Evolutionary conservation across 2,329 filamentous ascomycete species (phyloP), one percentile per base, ranked within the genome.

Genomic region (Fusarium dimerum): DNA sequence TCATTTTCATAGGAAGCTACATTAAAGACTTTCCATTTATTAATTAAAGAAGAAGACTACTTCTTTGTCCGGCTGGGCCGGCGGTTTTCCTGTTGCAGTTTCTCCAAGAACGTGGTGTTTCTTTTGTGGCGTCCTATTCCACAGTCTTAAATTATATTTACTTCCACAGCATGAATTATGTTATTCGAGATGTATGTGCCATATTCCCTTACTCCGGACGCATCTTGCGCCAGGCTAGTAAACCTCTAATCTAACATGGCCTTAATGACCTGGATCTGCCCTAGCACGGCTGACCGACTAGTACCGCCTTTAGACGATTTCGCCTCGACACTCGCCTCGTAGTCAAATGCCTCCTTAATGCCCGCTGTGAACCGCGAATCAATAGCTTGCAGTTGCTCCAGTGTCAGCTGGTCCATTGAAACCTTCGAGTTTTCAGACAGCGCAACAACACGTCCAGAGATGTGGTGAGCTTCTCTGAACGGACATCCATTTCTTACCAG

Each of bases 401-500:
- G 73, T 2, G 78, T 81, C 39, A 92, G 75, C 62, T 86, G 76
- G 63, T 91, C 85, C 85, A 92, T 91, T 12, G 85, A 77, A 4
- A 80, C 77, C 29, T 77, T 76, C 58, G 79, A 73, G 50, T 84
- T 77, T 70, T 92, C 88, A 0, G 86, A 84, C 43, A 87, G 69
- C 13, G 86, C 85, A n/a, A 92, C 88, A 2, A 87, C 81, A 40
- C 82, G 80, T 17, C 89, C 88, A 32, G 85, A 86, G 62, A 91
- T 88, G 68, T 91, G 88, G 65, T 92, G 89, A 15, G 88, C 88
- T 72, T 91, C 87, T 42, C 89, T 79, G 77, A 92, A 92, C 9
- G 88, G 88, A 40, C 89, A 85, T 41, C 83, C 84, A 62, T 81
- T 84, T 45, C 80, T 71, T 42, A 86, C 82, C 10, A 86, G 72